Base-by-base conservation (phyloP, 768 basidiomycete species). In the Boletus patriciae region DNA sequence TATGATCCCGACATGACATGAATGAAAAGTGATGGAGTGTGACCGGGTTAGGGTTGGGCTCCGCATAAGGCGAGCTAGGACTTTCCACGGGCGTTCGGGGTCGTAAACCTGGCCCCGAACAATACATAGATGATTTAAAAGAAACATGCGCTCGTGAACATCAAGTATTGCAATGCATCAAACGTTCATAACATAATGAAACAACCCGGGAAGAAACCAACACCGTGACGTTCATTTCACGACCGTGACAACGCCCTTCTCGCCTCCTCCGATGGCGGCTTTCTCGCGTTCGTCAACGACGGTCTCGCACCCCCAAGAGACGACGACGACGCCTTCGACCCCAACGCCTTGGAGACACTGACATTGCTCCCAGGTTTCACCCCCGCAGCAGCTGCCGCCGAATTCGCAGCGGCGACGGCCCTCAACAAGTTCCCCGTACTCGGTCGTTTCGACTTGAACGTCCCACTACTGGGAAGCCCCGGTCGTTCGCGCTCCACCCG, bases 401-500 rank as follows among this genome's bases (percentile, higher is more conserved):
- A 77, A 62, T 81, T 87, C 3, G 80, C 81, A 34, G 78, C 77
- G 6, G 88, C 88, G 15, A 87, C 78, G 3, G 79, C 84, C 18
- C 88, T 73, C 52, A 90, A 66, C 25, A 82, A 62, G 46, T 83
- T 78, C 0, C 82, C 84, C 23, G 73, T 77, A 62, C 82, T 85
- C 33, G 74, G 72, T 46, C 83, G 69, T 62, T 80, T 82, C 15
- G 65, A 56, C 36, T 63, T 64, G 21, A 67, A 37, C 19, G 52
- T 52, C 23, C 53, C 66, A 38, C 46, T 46, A 19, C 43, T 19
- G 6, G 56, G 58, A 45, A 31, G 50, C 25, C 31, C 52, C n/a
- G 45, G 25, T 47, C 64, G 64, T 38, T 76, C 77, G 25, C 76
- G 70, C 31, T 84, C 83, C 6, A 58, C 71, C 48, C 82, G 77